A percentile compares a stretch with the other conserved stretches of the same genome.
These are phyloP conservation scores for Draba incana DNA, from an alignment of 345 rosid species.

Conservation along the genomic window DNA sequence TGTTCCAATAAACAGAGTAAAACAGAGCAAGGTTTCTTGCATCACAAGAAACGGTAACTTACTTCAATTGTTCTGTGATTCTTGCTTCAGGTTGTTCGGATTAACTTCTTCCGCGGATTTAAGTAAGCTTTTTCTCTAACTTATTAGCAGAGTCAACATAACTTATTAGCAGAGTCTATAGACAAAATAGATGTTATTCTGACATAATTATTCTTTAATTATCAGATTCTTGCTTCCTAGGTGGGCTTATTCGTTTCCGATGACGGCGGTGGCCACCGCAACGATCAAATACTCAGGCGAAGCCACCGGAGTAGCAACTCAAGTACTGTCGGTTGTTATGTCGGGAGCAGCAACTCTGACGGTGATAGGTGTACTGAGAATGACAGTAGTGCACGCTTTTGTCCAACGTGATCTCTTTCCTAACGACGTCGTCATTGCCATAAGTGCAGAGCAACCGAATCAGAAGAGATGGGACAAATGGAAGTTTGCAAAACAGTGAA, in stretches of 20 bases:
- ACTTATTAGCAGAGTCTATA: background rate
- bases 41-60: constrained; percentile 16
- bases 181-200: background rate
- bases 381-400: constrained; percentile 60
- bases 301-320: constrained; percentile 51
- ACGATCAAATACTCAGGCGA: constrained; percentile 65
- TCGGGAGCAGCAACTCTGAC: constrained; percentile 53
- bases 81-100: constrained; percentile 69
- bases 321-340: constrained; percentile 48
- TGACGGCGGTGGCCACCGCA: constrained; percentile 71
- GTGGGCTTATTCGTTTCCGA: constrained; percentile 97
- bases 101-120: constrained; percentile 81
- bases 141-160: too few species aligned
- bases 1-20: background rate
- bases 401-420: constrained; percentile 58
- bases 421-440: constrained; percentile 77
- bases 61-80: background rate
- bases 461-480: constrained; percentile 53
- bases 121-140: constrained; percentile 46
- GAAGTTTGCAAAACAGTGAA: constrained; percentile 57
- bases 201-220: constrained; percentile 1
- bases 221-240: constrained; percentile 82
- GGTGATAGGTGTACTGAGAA: constrained; percentile 52
- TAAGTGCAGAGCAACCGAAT: constrained; percentile 58
- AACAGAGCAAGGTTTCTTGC: constrained; percentile 20